These are phyloP conservation scores for Fusarium sp. DNA, from an alignment of 2,329 filamentous ascomycete species.

Conservation along the genomic window DNA sequence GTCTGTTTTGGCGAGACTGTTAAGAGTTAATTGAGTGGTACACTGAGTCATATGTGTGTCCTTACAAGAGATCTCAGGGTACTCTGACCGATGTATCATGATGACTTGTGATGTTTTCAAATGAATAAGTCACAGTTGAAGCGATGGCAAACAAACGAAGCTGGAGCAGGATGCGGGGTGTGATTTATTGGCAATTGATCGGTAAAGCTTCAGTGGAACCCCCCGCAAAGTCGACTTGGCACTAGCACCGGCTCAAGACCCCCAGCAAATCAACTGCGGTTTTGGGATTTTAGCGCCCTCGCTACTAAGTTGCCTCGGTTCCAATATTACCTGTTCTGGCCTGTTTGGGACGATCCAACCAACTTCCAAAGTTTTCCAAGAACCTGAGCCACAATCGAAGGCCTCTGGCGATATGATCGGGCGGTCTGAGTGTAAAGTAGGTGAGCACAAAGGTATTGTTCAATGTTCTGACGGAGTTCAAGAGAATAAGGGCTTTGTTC, in stretches of 20 bases:
- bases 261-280: neutral
- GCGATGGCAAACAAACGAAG: neutral
- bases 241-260: neutral
- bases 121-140: neutral
- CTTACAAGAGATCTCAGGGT: neutral
- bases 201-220: neutral
- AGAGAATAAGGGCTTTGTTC: neutral
- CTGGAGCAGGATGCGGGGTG: neutral
- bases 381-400: accelerated
- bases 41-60: neutral
- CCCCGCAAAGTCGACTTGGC: neutral
- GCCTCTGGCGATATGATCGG: too few relatives aligned
- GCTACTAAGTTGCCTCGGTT: neutral
- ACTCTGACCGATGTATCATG: neutral
- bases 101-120: neutral
- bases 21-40: neutral
- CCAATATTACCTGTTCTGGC: neutral
- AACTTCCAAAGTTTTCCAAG: neutral
- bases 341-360: neutral
- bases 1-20: neutral
- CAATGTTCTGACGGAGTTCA: too few relatives aligned
- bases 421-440: accelerated
- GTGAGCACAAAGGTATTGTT: too few relatives aligned
- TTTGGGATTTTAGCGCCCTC: neutral
- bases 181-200: neutral